Percentiles rank a stretch among this genome's conserved stretches.
phyloP scores from a whole-genome alignment of 768 basidiomycete species.

The Lactarius evosmus region DNA sequence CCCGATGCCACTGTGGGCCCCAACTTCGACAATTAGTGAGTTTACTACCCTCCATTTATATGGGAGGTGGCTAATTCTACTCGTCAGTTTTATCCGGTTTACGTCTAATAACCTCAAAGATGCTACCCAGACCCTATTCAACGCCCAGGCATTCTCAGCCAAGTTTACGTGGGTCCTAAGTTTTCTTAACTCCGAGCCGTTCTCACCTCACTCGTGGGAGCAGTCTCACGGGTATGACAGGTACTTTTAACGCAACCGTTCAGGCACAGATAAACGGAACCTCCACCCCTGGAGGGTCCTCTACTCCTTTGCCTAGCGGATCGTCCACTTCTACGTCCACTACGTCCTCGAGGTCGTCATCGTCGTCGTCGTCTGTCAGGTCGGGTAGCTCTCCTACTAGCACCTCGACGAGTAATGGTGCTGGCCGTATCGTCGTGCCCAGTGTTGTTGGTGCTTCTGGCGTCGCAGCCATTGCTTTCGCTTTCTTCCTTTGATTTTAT shows the following conservation, averaged over 20 bases:
- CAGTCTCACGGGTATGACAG: conserved; percentile 69
- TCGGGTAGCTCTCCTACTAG: conserved; percentile 7
- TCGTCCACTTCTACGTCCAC: conserved; percentile 19
- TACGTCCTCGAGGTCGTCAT: conserved; percentile 12
- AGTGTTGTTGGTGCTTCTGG: conserved; percentile 28
- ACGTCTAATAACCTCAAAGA: conserved; percentile 58
- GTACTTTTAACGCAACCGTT: conserved; percentile 56
- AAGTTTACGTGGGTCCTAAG: conserved; percentile 59
- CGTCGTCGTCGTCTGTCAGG: conserved; percentile 22
- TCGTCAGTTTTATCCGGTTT: conserved; percentile 70
- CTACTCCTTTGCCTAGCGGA: conserved; percentile 29
- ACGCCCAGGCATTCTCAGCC: conserved; percentile 71
- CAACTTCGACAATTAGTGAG: conserved; percentile 54
- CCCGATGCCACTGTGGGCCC: conserved; percentile 53
- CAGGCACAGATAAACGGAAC: conserved; percentile 60
- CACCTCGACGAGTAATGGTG: conserved; percentile 24
- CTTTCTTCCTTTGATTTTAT: conserved; percentile 16
- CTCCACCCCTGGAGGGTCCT: conserved; percentile 35
- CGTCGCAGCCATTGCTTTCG: conserved; percentile 23
- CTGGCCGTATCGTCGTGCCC: conserved; percentile 21
- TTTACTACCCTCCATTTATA: not conserved
- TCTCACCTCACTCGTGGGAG: conserved; percentile 5
- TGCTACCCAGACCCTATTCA: conserved; percentile 48
- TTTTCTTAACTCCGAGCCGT: not conserved
- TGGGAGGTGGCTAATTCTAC: not conserved